Conservation (phyloP, 2,329 filamentous ascomycete genomes). For the Hypoxylon sp. region DNA sequence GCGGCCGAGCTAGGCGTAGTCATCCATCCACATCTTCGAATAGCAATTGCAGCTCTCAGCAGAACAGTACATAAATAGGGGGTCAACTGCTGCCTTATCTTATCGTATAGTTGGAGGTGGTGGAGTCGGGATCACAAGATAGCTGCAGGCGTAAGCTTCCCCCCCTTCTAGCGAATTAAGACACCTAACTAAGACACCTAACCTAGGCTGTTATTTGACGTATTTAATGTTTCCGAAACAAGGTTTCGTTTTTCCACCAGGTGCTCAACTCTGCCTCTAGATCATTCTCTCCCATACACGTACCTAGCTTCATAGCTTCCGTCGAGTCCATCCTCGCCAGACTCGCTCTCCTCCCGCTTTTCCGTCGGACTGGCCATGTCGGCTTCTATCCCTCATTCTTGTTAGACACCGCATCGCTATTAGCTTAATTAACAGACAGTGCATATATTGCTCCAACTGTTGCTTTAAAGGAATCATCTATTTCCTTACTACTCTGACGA, state of each 20-base stretch:
- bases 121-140: slow-evolving; percentile 38
- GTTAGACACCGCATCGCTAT: slow-evolving; percentile 15
- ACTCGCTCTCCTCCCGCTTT: neutral
- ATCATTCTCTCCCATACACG: slow-evolving; percentile 30
- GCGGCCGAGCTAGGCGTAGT: neutral
- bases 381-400: slow-evolving; percentile 7
- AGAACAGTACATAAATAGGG: slow-evolving; percentile 15
- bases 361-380: slow-evolving; percentile 3
- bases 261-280: slow-evolving; percentile 13
- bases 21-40: slow-evolving; percentile 4
- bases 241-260: slow-evolving; percentile 17
- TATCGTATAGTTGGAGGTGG: slow-evolving; percentile 32
- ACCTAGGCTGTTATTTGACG: slow-evolving; percentile 11
- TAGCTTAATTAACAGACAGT: slow-evolving; percentile 14
- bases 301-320: too few relatives aligned
- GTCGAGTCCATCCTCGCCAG: neutral
- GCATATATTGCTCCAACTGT: slow-evolving; percentile 9
- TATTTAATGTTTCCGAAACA: slow-evolving; percentile 17
- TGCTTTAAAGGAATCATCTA: slow-evolving; percentile 5
- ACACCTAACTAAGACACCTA: slow-evolving; percentile 17
- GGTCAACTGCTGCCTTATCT: slow-evolving; percentile 25
- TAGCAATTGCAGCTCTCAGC: slow-evolving; percentile 5
- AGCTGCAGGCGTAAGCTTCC: slow-evolving; percentile 19
- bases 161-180: slow-evolving; percentile 5
- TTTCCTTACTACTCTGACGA: slow-evolving; percentile 4